Evolutionary conservation across 805 yeast genomes (phyloP).

Genomic region (Wickerhamomyces pijperi): DNA sequence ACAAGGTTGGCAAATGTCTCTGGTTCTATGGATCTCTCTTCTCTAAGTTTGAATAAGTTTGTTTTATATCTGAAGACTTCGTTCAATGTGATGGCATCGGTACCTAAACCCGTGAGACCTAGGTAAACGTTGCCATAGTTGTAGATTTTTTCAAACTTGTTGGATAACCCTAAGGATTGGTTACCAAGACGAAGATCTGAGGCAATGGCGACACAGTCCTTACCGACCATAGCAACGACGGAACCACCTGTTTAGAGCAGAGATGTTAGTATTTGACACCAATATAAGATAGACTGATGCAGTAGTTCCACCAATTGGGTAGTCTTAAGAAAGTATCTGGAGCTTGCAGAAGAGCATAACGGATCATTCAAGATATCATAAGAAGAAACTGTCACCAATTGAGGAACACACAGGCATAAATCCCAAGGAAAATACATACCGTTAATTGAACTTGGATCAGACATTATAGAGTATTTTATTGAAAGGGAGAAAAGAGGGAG

Average conservation of each 20-base stretch:
- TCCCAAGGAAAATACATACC: slow-evolving; percentile 28
- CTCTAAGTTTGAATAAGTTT: slow-evolving; percentile 80
- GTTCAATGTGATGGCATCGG: slow-evolving; percentile 70
- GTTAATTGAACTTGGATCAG: slow-evolving; percentile 71
- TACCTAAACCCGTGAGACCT: slow-evolving; percentile 90
- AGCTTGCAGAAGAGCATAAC: too few relatives aligned
- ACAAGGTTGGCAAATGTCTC: slow-evolving; percentile 87
- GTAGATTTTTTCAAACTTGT: slow-evolving; percentile 88
- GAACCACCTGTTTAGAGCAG: slow-evolving; percentile 57
- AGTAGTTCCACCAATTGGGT: too few relatives aligned
- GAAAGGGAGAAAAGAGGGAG: not conserved
- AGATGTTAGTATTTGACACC: not conserved
- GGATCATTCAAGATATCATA: too few relatives aligned
- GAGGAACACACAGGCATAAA: too few relatives aligned
- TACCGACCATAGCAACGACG: slow-evolving; percentile 97
- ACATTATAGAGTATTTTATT: slow-evolving; percentile 27
- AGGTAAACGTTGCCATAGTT: slow-evolving; percentile 76
- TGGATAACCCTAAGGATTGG: slow-evolving; percentile 86
- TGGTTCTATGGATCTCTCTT: slow-evolving; percentile 89
- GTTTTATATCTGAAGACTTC: slow-evolving; percentile 78
- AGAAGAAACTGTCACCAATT: too few relatives aligned
- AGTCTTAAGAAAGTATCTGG: too few relatives aligned
- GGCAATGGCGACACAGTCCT: slow-evolving; percentile 96
- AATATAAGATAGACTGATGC: too few relatives aligned
- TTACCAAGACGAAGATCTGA: slow-evolving; percentile 89